These are phyloP conservation scores for Trichoderma harzianum DNA, from an alignment of 2,329 filamentous ascomycete genomes.

Conservation along the genomic window DNA sequence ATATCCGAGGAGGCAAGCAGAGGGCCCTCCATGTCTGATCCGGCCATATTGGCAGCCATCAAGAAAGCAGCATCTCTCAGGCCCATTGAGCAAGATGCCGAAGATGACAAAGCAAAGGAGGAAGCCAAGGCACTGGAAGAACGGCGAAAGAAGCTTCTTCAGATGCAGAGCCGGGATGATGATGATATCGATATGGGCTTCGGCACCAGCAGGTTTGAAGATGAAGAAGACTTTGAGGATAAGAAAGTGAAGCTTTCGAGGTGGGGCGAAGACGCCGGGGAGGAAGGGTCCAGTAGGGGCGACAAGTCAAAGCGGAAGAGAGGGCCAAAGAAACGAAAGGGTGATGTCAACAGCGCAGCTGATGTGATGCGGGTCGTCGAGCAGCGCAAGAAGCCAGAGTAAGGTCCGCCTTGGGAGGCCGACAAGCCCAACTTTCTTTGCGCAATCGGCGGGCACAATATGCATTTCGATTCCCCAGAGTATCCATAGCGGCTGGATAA, in stretches of 20 bases:
- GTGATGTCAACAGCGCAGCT: conserved; percentile 71
- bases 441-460: not conserved
- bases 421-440: not conserved
- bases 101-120: conserved; percentile 39
- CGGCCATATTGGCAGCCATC: conserved; percentile 76
- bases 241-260: conserved; percentile 64
- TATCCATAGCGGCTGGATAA: not conserved
- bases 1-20: conserved; percentile 51
- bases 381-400: conserved; percentile 40
- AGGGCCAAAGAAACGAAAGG: conserved; percentile 71
- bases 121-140: conserved; percentile 58
- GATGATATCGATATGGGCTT: conserved; percentile 95
- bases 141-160: conserved; percentile 70
- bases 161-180: conserved; percentile 72
- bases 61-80: conserved; percentile 74
- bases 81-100: conserved; percentile 40
- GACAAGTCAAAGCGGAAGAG: conserved; percentile 62
- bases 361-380: conserved; percentile 82
- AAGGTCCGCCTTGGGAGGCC: not conserved
- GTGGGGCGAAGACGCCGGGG: conserved; percentile 56
- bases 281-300: conserved; percentile 39
- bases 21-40: conserved; percentile 63
- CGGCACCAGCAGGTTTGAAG: conserved; percentile 79
- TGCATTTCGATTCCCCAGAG: not conserved
- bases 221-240: conserved; percentile 78